Base-by-base conservation (phyloP, 2,329 filamentous ascomycete genomes). In the Cytospora chrysosperma region DNA sequence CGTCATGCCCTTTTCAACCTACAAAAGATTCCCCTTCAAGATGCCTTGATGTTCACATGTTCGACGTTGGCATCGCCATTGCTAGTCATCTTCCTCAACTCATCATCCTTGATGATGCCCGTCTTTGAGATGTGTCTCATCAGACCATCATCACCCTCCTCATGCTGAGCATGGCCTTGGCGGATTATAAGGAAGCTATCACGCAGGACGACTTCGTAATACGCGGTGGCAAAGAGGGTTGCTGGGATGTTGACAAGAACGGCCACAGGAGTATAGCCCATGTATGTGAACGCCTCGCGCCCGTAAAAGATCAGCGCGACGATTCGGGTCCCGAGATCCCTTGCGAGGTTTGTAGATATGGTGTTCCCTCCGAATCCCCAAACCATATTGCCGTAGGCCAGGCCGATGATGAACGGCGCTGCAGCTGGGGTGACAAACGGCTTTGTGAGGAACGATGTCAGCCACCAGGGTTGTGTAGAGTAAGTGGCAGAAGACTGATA, bases 231-330 rank as follows among this genome's bases (percentile, higher is more conserved):
- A 61, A 85, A 81, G 1, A 87, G 69, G 3, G 83, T 86, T 0
- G 83, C 83, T 0, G 83, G 84, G 4, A 87, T 73, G 67, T 85
- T 86, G 64, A 84, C 81, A 8, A 86, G 72, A 47, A 86, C 80
- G 1, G 77, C 74, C 55, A 86, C 85, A 72, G 82, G 82, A 4
- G 77, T 73, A 68, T 85, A 85, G 28, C 67, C 56, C 59, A 65
- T 65, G 49, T 62, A 65, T 0, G 63, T 72, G 68, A 84, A 84
- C 4, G 78, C 80, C 64, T 83, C 81, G 13, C 75, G 69, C 56
- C 82, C 82, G 67, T 77, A 84, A 72, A 86, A 85, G 64, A 86
- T 85, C 19, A 82, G 82, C 7, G 82, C 83, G 1, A 86, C 84
- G 28, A 86, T 80, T 21, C 85, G 79, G 1, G 82, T 81, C n/a